Conservation (phyloP, 2,329 filamentous ascomycete species). For the Fusarium oxysporum region DNA sequence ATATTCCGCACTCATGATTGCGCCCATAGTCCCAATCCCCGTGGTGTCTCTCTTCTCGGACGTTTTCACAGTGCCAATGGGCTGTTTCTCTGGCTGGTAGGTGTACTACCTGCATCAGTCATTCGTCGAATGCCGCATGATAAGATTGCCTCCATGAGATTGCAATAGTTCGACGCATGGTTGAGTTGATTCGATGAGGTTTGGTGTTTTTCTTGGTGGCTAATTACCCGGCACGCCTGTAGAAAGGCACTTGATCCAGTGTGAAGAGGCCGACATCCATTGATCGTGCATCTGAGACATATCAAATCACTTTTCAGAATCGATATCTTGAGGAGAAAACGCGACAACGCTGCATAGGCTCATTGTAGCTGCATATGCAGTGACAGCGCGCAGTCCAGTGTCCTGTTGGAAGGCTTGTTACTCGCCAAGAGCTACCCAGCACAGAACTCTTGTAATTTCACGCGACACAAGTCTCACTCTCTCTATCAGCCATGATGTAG, state of each 20-base stretch:
- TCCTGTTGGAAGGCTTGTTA: accelerated
- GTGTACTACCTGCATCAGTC: too few relatives aligned
- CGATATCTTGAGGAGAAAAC: not conserved
- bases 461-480: not conserved
- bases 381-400: not conserved
- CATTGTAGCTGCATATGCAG: not conserved
- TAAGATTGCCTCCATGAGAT: not conserved
- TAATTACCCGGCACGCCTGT: accelerated
- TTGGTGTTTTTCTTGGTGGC: too few relatives aligned
- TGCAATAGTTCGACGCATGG: not conserved
- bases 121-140: not conserved
- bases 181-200: not conserved
- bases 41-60: not conserved
- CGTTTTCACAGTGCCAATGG: accelerated
- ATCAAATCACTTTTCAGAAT: not conserved
- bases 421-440: too few relatives aligned
- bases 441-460: not conserved
- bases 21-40: too few relatives aligned
- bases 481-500: not conserved
- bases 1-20: too few relatives aligned
- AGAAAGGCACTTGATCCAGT: too few relatives aligned
- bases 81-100: too few relatives aligned
- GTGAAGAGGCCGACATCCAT: accelerated
- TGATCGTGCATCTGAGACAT: not conserved
- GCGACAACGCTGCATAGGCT: not conserved